Conservation (phyloP, 2,329 filamentous ascomycete species). For the Xylaria arbuscula region DNA sequence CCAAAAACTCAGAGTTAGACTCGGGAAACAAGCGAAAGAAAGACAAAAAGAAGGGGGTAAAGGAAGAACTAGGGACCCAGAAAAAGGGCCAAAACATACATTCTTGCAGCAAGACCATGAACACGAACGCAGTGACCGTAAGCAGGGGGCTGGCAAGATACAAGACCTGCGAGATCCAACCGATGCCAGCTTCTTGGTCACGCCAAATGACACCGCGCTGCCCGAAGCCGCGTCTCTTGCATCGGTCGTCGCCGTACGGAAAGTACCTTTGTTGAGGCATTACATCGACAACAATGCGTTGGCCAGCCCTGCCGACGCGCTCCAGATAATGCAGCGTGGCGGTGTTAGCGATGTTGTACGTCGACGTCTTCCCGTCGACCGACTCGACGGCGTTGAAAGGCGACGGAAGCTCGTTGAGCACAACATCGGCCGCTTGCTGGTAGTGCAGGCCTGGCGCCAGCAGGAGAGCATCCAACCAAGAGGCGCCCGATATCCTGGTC, state of each 20-base stretch:
- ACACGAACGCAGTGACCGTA: constrained; percentile 56
- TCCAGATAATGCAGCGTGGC: constrained; percentile 66
- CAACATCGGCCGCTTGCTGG: constrained; percentile 65
- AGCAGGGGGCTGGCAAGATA: constrained; percentile 61
- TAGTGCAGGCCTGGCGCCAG: constrained; percentile 71
- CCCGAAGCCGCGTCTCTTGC: constrained; percentile 40
- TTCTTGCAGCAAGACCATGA: constrained; percentile 61
- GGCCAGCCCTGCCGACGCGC: constrained; percentile 66
- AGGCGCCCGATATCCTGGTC: constrained; percentile 66
- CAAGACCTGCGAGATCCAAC: constrained; percentile 61
- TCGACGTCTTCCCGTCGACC: constrained; percentile 47
- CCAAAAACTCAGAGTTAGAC: background rate
- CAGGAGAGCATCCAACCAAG: constrained; percentile 66
- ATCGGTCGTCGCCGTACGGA: constrained; percentile 44
- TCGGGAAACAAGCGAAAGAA: background rate
- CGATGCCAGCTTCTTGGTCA: constrained; percentile 52
- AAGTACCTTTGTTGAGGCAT: constrained; percentile 56
- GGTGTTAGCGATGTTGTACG: constrained; percentile 58
- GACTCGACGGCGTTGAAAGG: constrained; percentile 56
- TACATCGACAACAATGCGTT: constrained; percentile 66
- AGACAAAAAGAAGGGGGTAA: background rate
- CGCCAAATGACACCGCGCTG: constrained; percentile 48
- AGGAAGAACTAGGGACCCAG: background rate
- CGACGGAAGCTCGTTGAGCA: constrained; percentile 54
- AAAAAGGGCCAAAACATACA: constrained; percentile 48